phyloP scores from a whole-genome alignment of 371 early-diverging fungal genomes.

The Thermomucor indicae-seudaticae region DNA sequence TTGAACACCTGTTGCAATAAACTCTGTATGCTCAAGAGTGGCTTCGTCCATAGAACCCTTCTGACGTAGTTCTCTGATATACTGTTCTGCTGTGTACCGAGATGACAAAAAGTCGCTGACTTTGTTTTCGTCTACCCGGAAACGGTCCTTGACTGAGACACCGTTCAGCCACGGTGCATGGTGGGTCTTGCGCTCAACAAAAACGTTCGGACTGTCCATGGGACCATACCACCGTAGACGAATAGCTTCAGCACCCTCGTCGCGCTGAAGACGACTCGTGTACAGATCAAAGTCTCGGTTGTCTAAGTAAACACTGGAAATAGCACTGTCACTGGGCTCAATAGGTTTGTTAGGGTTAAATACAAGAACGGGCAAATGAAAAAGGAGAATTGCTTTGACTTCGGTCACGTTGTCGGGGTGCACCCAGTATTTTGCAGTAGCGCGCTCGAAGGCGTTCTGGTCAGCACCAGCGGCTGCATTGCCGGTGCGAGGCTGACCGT shows the following conservation, averaged over 20 bases:
- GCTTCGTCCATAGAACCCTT: conserved; percentile 65
- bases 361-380: conserved; percentile 94
- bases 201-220: conserved; percentile 59
- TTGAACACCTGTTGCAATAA: conserved; percentile 82
- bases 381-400: conserved; percentile 88
- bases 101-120: conserved; percentile 84
- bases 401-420: conserved; percentile 97
- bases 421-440: conserved; percentile 98
- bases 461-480: conserved; percentile 54
- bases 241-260: conserved; percentile 91
- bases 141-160: conserved; percentile 94
- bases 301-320: conserved; percentile 96
- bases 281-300: conserved; percentile 91
- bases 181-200: conserved; percentile 98
- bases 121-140: conserved; percentile 85
- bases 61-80: conserved; percentile 73
- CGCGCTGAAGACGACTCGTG: conserved; percentile 84
- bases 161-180: conserved; percentile 96
- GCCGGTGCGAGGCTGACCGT: conserved; percentile 57
- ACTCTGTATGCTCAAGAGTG: conserved; percentile 66
- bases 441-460: conserved; percentile 75
- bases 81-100: conserved; percentile 73
- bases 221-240: conserved; percentile 91
- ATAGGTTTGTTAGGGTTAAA: conserved; percentile 73
- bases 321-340: conserved; percentile 76